Conservation (phyloP, 2,329 filamentous ascomycete genomes). For the Chrysoporthe cubensis region DNA sequence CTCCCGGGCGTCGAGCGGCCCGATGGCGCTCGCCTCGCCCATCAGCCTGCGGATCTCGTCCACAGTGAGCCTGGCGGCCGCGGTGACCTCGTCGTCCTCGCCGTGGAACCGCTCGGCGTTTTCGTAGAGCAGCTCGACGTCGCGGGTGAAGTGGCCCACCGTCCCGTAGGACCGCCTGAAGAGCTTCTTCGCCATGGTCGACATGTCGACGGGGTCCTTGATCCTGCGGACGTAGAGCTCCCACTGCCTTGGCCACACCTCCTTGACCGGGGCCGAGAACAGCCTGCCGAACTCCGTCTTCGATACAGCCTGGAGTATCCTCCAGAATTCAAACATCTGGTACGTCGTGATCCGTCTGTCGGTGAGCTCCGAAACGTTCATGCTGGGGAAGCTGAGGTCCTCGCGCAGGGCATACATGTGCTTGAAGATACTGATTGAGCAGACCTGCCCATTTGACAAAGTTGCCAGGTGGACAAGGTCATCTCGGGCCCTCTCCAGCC, state of each 20-base stretch:
- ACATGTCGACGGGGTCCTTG: constrained; percentile 11
- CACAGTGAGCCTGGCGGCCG: background rate
- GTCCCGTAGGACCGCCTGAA: background rate
- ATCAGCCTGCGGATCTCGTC: constrained; percentile 1
- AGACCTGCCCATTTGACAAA: background rate
- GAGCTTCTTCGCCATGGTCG: background rate
- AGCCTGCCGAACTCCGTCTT: background rate
- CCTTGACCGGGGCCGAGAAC: background rate
- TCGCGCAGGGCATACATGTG: constrained; percentile 6
- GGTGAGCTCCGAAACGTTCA: background rate
- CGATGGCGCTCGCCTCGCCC: background rate
- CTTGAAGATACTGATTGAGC: constrained; percentile 4
- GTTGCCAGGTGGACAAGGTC: constrained; percentile 3
- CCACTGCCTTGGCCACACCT: background rate
- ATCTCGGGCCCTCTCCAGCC: background rate
- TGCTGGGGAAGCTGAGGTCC: constrained; percentile 2
- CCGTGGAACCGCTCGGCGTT: constrained; percentile 12
- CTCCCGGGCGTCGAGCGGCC: background rate
- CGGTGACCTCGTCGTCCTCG: background rate
- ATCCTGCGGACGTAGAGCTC: background rate
- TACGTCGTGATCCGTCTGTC: constrained; percentile 1
- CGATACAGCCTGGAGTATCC: background rate
- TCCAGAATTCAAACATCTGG: background rate
- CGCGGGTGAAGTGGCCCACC: background rate
- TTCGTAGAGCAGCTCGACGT: constrained; percentile 11